Evolutionary conservation across 2,329 filamentous ascomycete genomes (phyloP).

Genomic region (Verticillium dahliae): DNA sequence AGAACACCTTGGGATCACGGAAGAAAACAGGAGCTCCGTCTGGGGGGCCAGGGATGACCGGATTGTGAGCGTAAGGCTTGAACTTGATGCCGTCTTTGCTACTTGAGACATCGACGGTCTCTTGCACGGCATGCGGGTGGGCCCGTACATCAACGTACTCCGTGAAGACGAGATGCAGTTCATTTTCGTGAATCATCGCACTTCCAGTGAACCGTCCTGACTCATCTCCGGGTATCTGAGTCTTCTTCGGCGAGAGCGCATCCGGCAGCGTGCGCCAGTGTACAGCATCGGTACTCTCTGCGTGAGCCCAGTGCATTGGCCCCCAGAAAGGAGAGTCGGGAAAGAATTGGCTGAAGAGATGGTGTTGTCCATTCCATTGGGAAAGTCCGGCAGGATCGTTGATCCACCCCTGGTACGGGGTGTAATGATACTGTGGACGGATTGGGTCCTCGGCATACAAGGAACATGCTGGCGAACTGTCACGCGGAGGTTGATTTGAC

Average conservation of each 20-base stretch:
- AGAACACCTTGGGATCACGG: slow-evolving; percentile 18
- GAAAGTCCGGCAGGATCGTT: slow-evolving; percentile 18
- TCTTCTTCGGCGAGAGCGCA: slow-evolving; percentile 12
- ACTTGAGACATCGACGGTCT: slow-evolving; percentile 14
- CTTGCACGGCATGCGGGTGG: slow-evolving; percentile 16
- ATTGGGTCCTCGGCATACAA: slow-evolving; percentile 18
- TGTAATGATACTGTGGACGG: slow-evolving; percentile 19
- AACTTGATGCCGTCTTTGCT: slow-evolving; percentile 16
- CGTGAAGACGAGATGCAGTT: slow-evolving; percentile 15
- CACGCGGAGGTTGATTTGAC: slow-evolving; percentile 16
- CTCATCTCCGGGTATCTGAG: slow-evolving; percentile 7
- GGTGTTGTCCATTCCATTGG: slow-evolving; percentile 17
- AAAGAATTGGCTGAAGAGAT: slow-evolving; percentile 19
- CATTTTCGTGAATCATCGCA: slow-evolving; percentile 12
- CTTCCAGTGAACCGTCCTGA: slow-evolving; percentile 18
- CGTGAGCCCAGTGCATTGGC: slow-evolving; percentile 19
- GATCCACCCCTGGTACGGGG: slow-evolving; percentile 20
- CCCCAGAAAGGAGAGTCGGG: slow-evolving; percentile 16
- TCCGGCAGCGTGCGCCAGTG: slow-evolving; percentile 17
- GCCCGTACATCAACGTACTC: slow-evolving; percentile 13
- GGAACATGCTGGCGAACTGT: slow-evolving; percentile 9
- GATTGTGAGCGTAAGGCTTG: slow-evolving; percentile 10
- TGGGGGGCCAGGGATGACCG: slow-evolving; percentile 12
- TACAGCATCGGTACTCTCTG: slow-evolving; percentile 15
- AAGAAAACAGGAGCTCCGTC: slow-evolving; percentile 12